These are phyloP conservation scores for Lachnellula willkommii DNA, from an alignment of 2,329 filamentous ascomycete genomes.

Conservation along the genomic window DNA sequence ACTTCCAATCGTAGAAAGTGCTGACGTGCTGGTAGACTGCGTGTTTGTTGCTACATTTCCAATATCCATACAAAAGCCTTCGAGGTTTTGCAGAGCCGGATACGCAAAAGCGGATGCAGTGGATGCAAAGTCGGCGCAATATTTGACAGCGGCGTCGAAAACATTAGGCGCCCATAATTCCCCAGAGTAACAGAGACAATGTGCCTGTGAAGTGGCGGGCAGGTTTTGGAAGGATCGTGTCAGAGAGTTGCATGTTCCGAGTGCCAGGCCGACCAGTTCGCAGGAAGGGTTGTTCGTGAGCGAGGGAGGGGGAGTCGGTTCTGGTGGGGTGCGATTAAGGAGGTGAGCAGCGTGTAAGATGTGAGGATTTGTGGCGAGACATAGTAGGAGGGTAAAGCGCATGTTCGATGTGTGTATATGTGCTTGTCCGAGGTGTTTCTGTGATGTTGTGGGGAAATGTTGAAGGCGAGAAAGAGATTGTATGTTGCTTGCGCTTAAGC, in stretches of 20 bases:
- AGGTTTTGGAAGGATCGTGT: constrained; percentile 21
- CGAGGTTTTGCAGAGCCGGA: constrained; percentile 12
- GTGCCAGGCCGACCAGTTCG: constrained; percentile 15
- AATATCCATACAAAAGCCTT: constrained; percentile 20
- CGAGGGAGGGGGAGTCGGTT: constrained; percentile 2
- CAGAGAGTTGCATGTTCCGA: constrained; percentile 21
- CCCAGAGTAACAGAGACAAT: constrained; percentile 27
- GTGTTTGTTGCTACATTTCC: constrained; percentile 23
- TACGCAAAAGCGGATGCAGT: constrained; percentile 13
- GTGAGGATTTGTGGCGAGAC: constrained; percentile 2
- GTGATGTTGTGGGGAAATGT: neutral
- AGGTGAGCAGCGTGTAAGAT: constrained; percentile 2
- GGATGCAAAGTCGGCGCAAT: constrained; percentile 20
- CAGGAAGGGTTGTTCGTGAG: constrained; percentile 18
- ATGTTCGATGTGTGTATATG: neutral
- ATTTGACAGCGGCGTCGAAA: constrained; percentile 22
- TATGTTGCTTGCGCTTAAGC: neutral
- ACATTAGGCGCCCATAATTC: constrained; percentile 19
- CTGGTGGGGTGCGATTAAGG: neutral
- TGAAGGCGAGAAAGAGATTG: neutral
- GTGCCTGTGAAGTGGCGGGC: constrained; percentile 19
- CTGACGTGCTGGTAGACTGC: constrained; percentile 6
- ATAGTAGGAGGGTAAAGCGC: constrained; percentile 4
- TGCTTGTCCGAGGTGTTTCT: neutral
- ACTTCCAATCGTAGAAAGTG: neutral